Evolutionary conservation across 331 rosid genomes (phyloP), one percentile per base, ranked within the genome.

Genomic region (Malus hybrid): DNA sequence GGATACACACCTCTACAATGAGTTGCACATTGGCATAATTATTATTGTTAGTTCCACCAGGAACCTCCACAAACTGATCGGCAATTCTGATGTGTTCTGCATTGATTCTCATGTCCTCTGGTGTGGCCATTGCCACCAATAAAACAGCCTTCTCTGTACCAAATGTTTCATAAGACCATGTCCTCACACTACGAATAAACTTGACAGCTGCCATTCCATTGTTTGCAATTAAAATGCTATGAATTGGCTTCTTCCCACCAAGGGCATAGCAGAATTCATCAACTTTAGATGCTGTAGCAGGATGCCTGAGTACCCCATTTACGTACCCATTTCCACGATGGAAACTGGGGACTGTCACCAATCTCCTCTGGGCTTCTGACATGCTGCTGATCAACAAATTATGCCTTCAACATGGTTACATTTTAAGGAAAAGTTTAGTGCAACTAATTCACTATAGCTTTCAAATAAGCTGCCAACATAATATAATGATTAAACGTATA

Each of bases 201-300:
- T 95, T 95, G 71, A 95, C 97, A 3, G 99, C 99, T 8, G 99
- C 99, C 99, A 95, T 95, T 82, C 99, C 99, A 90, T 95, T 95
- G 88, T 95, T 95, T 48, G 99, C 93, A 46, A 95, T 86, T 75
- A 95, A 88, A 81, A 95, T 95, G 71, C 99, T 95, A 78, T 92
- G 97, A 82, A 95, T 90, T 76, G 99, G 97, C 77, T 63, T 92
- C 83, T 89, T 87, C 72, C 99, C 99, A 39, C 97, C 97, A 69
- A 95, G 97, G 70, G 99, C 86, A 28, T 76, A 77, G 84, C 97
- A 95, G 82, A 82, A 95, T 28, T 87, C 90, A 60, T 86, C 92
- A 42, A 95, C 87, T 76, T 80, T 96, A 63, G 97, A 82, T 74
- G 87, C 84, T 63, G 87, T 80, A 80, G 90, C 89, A 69, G 93